A percentile compares a stretch with the other conserved stretches of the same genome.
Conservation (phyloP, 148 eudicot species). For the Vaccinium darrowii region DNA sequence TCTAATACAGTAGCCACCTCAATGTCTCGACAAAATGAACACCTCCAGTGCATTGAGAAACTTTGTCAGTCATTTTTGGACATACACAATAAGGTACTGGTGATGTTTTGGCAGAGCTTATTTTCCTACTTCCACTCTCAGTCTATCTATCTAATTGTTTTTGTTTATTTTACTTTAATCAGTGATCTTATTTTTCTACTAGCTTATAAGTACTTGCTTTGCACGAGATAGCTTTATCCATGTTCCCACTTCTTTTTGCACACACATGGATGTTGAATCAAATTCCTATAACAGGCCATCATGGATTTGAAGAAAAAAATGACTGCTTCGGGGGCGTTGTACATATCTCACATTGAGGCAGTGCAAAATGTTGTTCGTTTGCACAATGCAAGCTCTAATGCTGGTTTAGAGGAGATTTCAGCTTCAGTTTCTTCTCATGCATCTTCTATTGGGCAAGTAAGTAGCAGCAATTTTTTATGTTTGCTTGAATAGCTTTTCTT, state of each 20-base stretch:
- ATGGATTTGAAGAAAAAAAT: constrained; percentile 71
- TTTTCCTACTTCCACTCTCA: background rate
- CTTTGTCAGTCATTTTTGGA: constrained; percentile 66
- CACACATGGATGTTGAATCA: background rate
- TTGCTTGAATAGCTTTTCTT: background rate
- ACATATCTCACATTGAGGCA: constrained; percentile 82
- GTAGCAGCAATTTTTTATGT: constrained; percentile 20
- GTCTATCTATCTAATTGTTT: background rate
- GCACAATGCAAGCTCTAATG: constrained; percentile 77
- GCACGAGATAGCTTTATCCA: background rate
- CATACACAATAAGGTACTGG: constrained; percentile 64
- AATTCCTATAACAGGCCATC: constrained; percentile 45
- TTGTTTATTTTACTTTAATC: background rate
- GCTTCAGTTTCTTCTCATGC: constrained; percentile 57
- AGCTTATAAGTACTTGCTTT: constrained; percentile 1
- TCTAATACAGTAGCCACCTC: constrained; percentile 57
- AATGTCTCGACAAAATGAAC: constrained; percentile 66
- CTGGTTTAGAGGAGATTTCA: constrained; percentile 80
- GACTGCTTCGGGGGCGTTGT: constrained; percentile 54
- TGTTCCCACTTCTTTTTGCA: background rate
- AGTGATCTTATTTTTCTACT: background rate
- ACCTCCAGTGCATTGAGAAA: constrained; percentile 62
- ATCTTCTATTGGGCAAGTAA: constrained; percentile 63
- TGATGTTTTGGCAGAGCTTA: background rate
- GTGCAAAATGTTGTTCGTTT: constrained; percentile 83